A percentile compares a stretch with the other conserved stretches of the same genome.
Conservation (phyloP, 805 yeast species). For the Monosporozyma yasuniensis region DNA sequence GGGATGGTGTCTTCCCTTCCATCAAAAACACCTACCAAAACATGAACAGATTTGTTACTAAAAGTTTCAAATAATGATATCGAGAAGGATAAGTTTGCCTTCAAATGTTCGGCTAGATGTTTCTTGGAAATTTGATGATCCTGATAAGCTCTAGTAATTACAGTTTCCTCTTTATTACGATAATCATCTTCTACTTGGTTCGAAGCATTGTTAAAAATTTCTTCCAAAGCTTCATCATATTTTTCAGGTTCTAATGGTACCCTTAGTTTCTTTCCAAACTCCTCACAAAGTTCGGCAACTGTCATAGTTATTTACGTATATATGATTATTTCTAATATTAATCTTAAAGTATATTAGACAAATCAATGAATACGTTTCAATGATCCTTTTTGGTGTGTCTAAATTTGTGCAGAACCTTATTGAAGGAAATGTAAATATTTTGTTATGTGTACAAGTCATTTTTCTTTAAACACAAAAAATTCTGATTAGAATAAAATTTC, state of each 20-base stretch:
- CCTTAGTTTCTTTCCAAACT: slow-evolving; percentile 12
- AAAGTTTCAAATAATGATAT: slow-evolving; percentile 16
- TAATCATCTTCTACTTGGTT: neutral
- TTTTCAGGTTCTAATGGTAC: slow-evolving; percentile 9
- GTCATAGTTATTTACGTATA: neutral
- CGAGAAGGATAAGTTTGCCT: slow-evolving; percentile 11
- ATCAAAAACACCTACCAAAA: slow-evolving; percentile 18
- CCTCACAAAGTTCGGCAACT: slow-evolving; percentile 11
- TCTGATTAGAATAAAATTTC: no score
- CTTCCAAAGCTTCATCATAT: slow-evolving; percentile 14
- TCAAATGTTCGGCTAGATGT: slow-evolving; percentile 10
- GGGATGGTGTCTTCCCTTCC: slow-evolving; percentile 12
- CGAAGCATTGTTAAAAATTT: slow-evolving; percentile 7
- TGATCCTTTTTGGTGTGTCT: neutral
- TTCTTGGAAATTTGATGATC: slow-evolving; percentile 21
- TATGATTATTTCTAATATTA: no score
- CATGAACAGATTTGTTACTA: slow-evolving; percentile 14
- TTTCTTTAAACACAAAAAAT: no score
- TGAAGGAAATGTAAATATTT: no score
- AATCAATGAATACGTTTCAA: no score
- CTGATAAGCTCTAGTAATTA: slow-evolving; percentile 21
- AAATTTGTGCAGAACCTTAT: no score
- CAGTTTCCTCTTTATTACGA: slow-evolving; percentile 13
- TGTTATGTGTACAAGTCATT: no score
- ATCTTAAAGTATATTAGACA: neutral